A percentile compares a stretch with the other conserved stretches of the same genome.
Conservation (phyloP, 2,329 filamentous ascomycete species). For the Apiospora kogelbergensis region DNA sequence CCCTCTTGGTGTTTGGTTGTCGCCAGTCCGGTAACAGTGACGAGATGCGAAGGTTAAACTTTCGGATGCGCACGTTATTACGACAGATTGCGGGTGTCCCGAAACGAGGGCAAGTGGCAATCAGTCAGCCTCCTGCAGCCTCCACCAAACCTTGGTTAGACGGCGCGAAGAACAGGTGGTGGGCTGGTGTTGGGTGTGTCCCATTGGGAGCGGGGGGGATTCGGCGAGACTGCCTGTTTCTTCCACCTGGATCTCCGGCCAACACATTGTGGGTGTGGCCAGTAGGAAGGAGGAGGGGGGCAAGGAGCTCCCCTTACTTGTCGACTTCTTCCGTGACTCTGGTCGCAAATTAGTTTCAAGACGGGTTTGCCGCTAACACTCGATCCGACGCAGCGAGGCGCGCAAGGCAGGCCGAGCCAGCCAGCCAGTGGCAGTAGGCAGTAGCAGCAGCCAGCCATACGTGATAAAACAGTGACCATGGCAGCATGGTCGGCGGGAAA, state of each 20-base stretch:
- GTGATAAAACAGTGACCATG: neutral
- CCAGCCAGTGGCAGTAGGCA: neutral
- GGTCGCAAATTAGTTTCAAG: neutral
- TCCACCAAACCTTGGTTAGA: neutral
- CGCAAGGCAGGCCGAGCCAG: neutral
- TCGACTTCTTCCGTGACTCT: too few relatives aligned
- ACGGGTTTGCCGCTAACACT: neutral
- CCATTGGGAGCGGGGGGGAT: neutral
- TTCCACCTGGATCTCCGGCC: too few relatives aligned
- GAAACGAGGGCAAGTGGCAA: neutral
- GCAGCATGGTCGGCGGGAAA: neutral
- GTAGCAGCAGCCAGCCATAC: neutral
- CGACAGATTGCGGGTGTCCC: neutral
- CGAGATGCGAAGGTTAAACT: neutral
- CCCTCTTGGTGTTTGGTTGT: too few relatives aligned
- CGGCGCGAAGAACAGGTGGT: neutral
- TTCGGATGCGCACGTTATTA: constrained; percentile 4
- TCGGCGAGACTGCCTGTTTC: too few relatives aligned
- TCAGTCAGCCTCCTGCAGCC: neutral
- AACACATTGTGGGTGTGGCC: too few relatives aligned
- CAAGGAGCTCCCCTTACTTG: too few relatives aligned
- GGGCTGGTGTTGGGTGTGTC: too few relatives aligned
- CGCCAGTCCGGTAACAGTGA: neutral
- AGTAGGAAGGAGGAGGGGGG: too few relatives aligned
- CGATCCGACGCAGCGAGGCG: neutral